phyloP scores from a whole-genome alignment of 148 eudicot species.

The Euryodendron excelsum region DNA sequence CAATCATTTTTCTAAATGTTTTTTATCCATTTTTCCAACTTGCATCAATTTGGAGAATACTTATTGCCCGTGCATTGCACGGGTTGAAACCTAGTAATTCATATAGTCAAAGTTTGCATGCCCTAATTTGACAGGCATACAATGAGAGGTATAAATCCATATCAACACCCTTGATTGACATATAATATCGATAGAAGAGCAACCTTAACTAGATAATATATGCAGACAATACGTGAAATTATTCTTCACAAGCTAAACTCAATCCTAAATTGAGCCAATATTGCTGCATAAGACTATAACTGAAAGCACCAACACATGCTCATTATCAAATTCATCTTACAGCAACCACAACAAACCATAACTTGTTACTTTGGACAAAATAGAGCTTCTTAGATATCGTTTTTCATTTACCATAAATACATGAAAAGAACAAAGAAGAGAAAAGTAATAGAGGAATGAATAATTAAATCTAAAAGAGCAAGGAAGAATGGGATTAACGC shows the following conservation, averaged over 20 bases:
- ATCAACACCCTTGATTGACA: not conserved
- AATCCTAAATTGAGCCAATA: not conserved
- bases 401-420: too few species aligned
- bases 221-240: not conserved
- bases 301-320: not conserved
- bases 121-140: not conserved
- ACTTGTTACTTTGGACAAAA: too few species aligned
- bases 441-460: too few species aligned
- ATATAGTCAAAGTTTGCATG: not conserved
- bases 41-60: too few species aligned
- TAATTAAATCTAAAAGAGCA: not conserved
- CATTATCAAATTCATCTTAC: not conserved
- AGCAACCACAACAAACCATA: not conserved
- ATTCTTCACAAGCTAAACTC: not conserved
- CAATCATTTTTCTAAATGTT: too few species aligned
- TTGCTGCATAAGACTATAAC: not conserved
- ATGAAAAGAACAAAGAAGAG: too few species aligned
- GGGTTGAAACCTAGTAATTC: too few species aligned
- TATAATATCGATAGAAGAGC: not conserved
- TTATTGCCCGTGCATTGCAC: too few species aligned
- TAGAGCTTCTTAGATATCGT: too few species aligned
- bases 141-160: not conserved
- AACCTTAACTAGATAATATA: not conserved
- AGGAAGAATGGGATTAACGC: not conserved
- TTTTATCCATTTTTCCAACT: too few species aligned